Conservation (phyloP, 1,139 yeast genomes). For the Candida sp. region DNA sequence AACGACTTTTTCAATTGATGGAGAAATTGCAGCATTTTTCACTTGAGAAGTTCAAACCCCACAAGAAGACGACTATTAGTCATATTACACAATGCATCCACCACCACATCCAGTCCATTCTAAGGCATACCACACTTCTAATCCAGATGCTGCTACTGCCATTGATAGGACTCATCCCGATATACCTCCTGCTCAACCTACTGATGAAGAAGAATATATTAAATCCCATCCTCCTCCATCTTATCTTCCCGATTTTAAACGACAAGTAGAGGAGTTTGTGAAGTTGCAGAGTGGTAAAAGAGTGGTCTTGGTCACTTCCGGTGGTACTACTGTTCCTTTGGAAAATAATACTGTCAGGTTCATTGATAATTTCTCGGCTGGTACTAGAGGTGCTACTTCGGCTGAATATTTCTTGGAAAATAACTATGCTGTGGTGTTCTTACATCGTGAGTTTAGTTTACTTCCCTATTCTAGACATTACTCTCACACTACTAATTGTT, state of each 20-base stretch:
- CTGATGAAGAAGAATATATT: conserved; percentile 78
- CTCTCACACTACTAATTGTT: conserved; percentile 79
- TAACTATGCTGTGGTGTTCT: conserved; percentile 88
- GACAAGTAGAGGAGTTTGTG: conserved; percentile 59
- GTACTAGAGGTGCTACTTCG: conserved; percentile 95
- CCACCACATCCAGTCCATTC: conserved; percentile 9
- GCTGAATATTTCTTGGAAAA: conserved; percentile 86
- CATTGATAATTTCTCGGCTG: conserved; percentile 96
- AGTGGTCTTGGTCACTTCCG: conserved; percentile 85
- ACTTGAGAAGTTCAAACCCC: not conserved
- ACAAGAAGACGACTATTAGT: not conserved
- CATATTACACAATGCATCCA: conserved; percentile 5
- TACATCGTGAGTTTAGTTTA: conserved; percentile 89
- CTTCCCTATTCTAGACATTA: conserved; percentile 90
- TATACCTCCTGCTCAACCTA: conserved; percentile 71
- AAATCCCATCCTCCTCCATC: conserved; percentile 67
- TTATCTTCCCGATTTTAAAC: conserved; percentile 61
- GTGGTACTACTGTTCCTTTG: conserved; percentile 98
- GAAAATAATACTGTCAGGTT: conserved; percentile 96
- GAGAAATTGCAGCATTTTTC: not conserved
- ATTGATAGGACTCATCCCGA: conserved; percentile 75
- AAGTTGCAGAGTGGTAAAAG: conserved; percentile 43
- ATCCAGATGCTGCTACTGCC: conserved; percentile 70
- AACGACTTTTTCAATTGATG: not conserved
- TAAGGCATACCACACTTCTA: conserved; percentile 51